These are phyloP conservation scores for Nitzschia inconspicua DNA, from an alignment of 108 stramenopile species.

Conservation along the genomic window DNA sequence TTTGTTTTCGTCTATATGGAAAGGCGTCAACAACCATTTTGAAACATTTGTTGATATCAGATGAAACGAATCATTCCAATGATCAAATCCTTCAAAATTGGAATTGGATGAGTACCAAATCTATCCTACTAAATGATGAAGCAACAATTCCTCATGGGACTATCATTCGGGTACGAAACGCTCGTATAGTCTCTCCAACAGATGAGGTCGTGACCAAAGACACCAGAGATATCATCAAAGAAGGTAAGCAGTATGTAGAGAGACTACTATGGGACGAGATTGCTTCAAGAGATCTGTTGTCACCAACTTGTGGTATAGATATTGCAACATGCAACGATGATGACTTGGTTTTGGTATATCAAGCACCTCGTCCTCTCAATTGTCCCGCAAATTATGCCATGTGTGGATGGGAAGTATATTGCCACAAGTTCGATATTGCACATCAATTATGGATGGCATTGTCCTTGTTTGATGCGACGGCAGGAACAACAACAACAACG, in stretches of 20 bases:
- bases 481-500: background rate
- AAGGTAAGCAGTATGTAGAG: background rate
- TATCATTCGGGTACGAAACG: no score
- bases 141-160: no score
- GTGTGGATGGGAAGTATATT: slow-evolving; percentile 70
- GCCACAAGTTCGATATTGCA: slow-evolving; percentile 32
- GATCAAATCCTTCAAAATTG: no score
- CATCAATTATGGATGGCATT: slow-evolving; percentile 46
- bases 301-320: background rate
- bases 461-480: slow-evolving; percentile 34
- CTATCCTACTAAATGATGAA: no score
- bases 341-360: slow-evolving; percentile 6
- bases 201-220: background rate
- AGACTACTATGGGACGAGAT: background rate
- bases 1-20: slow-evolving; percentile 22
- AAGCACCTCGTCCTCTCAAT: slow-evolving; percentile 19
- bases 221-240: background rate
- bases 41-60: background rate
- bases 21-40: background rate
- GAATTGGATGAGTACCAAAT: no score
- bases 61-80: no score
- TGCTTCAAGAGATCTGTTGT: no score
- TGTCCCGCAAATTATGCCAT: slow-evolving; percentile 46
- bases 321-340: background rate
- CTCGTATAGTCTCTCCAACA: background rate